Base-by-base conservation (phyloP, 805 yeast genomes). In the Metschnikowia koreensis region DNA sequence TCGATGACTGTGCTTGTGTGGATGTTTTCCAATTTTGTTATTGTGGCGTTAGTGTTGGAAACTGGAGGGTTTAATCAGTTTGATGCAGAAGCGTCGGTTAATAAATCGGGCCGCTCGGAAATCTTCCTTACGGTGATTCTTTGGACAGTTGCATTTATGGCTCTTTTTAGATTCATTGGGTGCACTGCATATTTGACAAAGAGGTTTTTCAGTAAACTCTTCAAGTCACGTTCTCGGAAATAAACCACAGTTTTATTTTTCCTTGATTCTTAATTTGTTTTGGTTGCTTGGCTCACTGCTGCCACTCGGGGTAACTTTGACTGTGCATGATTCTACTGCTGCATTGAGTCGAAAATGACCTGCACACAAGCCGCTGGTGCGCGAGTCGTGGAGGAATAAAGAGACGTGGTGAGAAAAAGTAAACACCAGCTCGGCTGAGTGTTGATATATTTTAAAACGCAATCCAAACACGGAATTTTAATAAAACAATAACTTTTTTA, bases 101-200 rank as follows among this genome's bases (percentile, higher is more conserved):
- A 64, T 37, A 68, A 63, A 9, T 57, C 65, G 4, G 70, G 69
- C 41, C 66, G 77, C 47, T 67, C 75, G 12, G 66, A 72, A 34
- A 69, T 79, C 3, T 76, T 70, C 57, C 74, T 75, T 62, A 76
- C 81, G 13, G 81, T 82, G 26, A 69, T 83, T 52, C 74, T 83
- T 52, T 82, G 87, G 86, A 65, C 80, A 39, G 86, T 81, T 40
- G 86, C 87, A 1, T 77, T 81, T 42, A 70, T 83, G 72, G 85
- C 87, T 0, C 64, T 78, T 9, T 76, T 83, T 67, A 64, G 87
- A 41, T 74, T 83, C 53, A 54, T 79, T 45, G 88, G 88, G 8
- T 78, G 84, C 59, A 53, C 72, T 10, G 49, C 71, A 17, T 83
- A 81, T 64, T 72, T 83, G 65, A 47, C 72, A 13, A 69, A 66